These are phyloP conservation scores for Picea mariana DNA, from an alignment of 83 land plant species.

Conservation along the genomic window DNA sequence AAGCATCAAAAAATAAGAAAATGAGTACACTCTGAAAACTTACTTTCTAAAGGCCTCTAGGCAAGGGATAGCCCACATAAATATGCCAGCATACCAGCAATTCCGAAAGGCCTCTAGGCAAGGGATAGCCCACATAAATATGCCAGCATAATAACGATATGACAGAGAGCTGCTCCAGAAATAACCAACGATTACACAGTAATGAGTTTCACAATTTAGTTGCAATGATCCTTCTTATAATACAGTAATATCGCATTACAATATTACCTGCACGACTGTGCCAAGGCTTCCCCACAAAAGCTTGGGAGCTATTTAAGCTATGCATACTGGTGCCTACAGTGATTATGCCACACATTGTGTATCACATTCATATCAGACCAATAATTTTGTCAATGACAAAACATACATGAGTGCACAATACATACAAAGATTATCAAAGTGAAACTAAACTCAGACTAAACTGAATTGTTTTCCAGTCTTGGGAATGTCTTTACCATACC, in stretches of 20 bases:
- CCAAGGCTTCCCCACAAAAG: conserved; percentile 83
- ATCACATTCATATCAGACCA: background rate
- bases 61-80: conserved; percentile 54
- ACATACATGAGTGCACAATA: background rate
- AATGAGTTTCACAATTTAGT: background rate
- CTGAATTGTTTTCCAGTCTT: too few relatives aligned
- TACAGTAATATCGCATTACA: too few relatives aligned
- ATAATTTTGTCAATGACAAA: background rate
- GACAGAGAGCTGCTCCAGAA: conserved; percentile 54
- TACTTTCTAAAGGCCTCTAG: conserved; percentile 36
- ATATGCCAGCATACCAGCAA: conserved; percentile 52
- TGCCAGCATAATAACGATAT: conserved; percentile 69
- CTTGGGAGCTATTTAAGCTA: conserved; percentile 85
- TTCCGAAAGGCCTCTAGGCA: conserved; percentile 64
- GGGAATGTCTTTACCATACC: too few relatives aligned
- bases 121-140: conserved; percentile 65
- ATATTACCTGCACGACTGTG: conserved; percentile 75
- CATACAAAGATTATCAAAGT: background rate
- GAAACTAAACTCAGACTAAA: too few relatives aligned
- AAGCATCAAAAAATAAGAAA: too few relatives aligned
- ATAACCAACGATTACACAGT: background rate
- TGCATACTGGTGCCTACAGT: conserved; percentile 70
- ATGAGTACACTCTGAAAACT: too few relatives aligned
- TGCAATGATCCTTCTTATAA: too few relatives aligned
- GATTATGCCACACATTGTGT: conserved; percentile 22